Base-by-base conservation (phyloP, 2,329 filamentous ascomycete species). In the Cordyceps militaris region DNA sequence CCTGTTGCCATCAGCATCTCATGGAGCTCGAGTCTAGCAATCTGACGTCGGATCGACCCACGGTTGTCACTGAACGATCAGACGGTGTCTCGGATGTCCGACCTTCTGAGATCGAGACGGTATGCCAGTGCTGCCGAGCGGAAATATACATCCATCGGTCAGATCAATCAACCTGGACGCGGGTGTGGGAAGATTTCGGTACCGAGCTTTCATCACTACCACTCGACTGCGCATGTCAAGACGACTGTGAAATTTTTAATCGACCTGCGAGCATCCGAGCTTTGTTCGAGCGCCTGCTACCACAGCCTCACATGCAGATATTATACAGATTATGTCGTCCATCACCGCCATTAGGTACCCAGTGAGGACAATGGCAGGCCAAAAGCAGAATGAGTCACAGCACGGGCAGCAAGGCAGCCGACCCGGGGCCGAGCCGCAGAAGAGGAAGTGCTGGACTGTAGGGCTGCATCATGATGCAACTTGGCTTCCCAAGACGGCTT, bases 401-500 rank as follows among this genome's bases (percentile, higher is more conserved):
- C 8, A 8, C 34, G 7, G 34, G 34, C 34, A 36, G 34, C 34
- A 36, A 36, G 34, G 14, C 8, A 6, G 34, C 34, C 8, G 34
- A 8, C 13, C 34, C 7, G 8, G 7, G 34, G 34, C 7, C 13
- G 6, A 13, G 8, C 34, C 13, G 4, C 7, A 36, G 13, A 23
- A 7, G 24, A n/a, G 8, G 13, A 11, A 11, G 26, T 24, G 3
- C 10, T 1, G 9, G 26, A 8, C 26, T 32, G 4, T 36, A 55
- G 14, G 47, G 26, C 36, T 13, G 21, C 30, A 36, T 11, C 7
- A 19, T 13, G 30, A 53, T 59, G 57, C 28, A 9, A 26, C 57
- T 59, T 59, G 51, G 57, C 57, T 59, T 59, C 57, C 57, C 50
- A 43, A 36, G 34, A 13, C 1, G 51, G 57, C 24, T 44, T 59